Percentiles rank a stretch among this genome's conserved stretches.
Conservation (phyloP, 371 early-diverging fungal species). For the Smittium mucronatum region DNA sequence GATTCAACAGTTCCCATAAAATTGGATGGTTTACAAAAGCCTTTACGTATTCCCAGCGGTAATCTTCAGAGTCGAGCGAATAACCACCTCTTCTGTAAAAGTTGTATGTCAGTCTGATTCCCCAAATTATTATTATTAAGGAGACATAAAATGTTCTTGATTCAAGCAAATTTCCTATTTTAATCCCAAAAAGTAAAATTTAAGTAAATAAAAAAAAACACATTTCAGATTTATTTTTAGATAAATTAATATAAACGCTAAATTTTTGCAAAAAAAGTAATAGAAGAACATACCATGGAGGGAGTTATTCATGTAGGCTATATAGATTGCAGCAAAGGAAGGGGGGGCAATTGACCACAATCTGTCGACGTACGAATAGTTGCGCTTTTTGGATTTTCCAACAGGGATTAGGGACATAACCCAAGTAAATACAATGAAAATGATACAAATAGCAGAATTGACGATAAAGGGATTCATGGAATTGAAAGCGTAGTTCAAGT, state of each 20-base stretch:
- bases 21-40: constrained; percentile 22
- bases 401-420: constrained; percentile 9
- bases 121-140: constrained; percentile 55
- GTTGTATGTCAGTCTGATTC: constrained; percentile 62
- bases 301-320: constrained; percentile 29
- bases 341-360: constrained; percentile 60
- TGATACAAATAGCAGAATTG: no score
- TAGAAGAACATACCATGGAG: constrained; percentile 11
- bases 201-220: neutral
- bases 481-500: no score
- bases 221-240: neutral
- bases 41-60: constrained; percentile 53
- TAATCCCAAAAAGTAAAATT: neutral
- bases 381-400: constrained; percentile 17
- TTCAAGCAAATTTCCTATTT: neutral
- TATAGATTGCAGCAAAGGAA: constrained; percentile 43
- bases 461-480: no score
- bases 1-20: constrained; percentile 55
- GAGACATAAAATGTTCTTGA: constrained; percentile 4
- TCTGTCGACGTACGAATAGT: constrained; percentile 39
- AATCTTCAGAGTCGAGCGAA: constrained; percentile 51
- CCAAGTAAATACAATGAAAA: no score
- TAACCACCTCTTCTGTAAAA: constrained; percentile 70
- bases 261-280: no score
- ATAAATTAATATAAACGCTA: no score